phyloP scores from a whole-genome alignment of 805 yeast genomes.

The Lipomyces kockii region DNA sequence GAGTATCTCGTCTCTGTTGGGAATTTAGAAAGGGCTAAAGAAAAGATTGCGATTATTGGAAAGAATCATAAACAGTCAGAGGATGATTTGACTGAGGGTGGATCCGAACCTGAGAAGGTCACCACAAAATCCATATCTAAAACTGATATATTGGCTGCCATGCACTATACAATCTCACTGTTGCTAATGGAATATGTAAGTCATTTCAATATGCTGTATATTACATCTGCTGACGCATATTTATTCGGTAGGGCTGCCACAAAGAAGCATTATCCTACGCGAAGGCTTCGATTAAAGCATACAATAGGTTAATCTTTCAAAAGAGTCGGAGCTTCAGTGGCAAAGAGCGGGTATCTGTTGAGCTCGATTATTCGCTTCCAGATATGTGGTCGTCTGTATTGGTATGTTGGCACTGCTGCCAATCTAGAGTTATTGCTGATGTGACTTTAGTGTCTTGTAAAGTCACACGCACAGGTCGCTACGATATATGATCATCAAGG shows the following conservation, averaged over 20 bases:
- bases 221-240: slow-evolving; percentile 4
- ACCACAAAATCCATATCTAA: not conserved
- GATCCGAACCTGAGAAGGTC: not conserved
- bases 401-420: not conserved
- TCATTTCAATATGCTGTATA: not conserved
- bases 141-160: not conserved
- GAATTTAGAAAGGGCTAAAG: slow-evolving; percentile 22
- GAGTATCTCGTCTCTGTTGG: slow-evolving; percentile 22
- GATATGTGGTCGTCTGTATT: not conserved
- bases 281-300: slow-evolving; percentile 21
- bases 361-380: slow-evolving; percentile 1
- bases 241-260: slow-evolving; percentile 12
- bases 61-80: not conserved
- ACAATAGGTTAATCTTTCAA: slow-evolving; percentile 3
- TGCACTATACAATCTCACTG: slow-evolving; percentile 12
- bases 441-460: slow-evolving; percentile 35
- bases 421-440: slow-evolving; percentile 9
- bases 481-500: slow-evolving; percentile 45
- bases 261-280: slow-evolving; percentile 18
- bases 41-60: not conserved
- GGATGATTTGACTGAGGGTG: not conserved
- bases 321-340: not conserved
- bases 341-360: not conserved
- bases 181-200: slow-evolving; percentile 28
- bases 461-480: slow-evolving; percentile 36